Evolutionary conservation across 768 basidiomycete species (phyloP).

Genomic region (Termitomyces sp.): DNA sequence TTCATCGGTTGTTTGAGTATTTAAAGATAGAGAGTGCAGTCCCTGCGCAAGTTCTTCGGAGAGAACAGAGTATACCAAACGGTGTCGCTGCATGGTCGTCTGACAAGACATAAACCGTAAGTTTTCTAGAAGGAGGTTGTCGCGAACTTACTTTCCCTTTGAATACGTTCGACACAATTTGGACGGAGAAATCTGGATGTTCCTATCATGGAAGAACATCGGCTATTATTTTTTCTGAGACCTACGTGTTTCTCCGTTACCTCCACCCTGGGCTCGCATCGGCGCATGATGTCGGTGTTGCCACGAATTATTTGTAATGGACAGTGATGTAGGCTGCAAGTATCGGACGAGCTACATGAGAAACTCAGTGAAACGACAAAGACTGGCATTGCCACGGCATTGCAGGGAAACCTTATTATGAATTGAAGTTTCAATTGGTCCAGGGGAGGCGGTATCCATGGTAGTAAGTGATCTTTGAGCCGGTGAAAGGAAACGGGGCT

Average conservation of each 20-base stretch:
- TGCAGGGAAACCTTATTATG: constrained; percentile 46
- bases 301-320: constrained; percentile 78
- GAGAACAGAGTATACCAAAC: constrained; percentile 70
- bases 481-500: constrained; percentile 1
- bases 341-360: constrained; percentile 50
- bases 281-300: constrained; percentile 81
- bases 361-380: constrained; percentile 13
- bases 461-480: constrained; percentile 9
- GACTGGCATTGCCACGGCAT: constrained; percentile 6
- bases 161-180: constrained; percentile 70
- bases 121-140: not conserved
- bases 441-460: constrained; percentile 26
- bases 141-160: constrained; percentile 54
- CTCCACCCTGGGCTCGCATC: constrained; percentile 67
- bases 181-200: constrained; percentile 66
- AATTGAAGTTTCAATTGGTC: constrained; percentile 58
- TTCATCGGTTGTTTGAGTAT: constrained; percentile 65
- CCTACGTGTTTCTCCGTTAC: constrained; percentile 80
- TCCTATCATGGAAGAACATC: constrained; percentile 6
- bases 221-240: constrained; percentile 15
- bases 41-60: constrained; percentile 67
- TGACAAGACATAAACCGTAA: constrained; percentile 21
- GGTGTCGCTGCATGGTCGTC: constrained; percentile 77
- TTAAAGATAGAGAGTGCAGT: constrained; percentile 72
- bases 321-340: constrained; percentile 58